A percentile compares a stretch with the other conserved stretches of the same genome.
These are phyloP conservation scores for Eucalyptus fibrosa DNA, from an alignment of 345 rosid genomes.

Conservation along the genomic window DNA sequence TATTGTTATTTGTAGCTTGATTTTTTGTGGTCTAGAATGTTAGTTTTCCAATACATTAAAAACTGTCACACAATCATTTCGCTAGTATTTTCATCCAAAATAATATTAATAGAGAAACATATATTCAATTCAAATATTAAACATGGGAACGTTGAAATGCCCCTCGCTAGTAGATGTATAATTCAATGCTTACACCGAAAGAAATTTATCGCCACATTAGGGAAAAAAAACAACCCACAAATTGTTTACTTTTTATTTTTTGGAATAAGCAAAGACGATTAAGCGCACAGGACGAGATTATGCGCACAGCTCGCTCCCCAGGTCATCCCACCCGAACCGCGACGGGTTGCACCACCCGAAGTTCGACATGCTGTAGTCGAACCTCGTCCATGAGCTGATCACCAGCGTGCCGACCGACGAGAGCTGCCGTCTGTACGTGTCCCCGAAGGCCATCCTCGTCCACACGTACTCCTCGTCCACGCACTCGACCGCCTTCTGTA, in stretches of 20 bases:
- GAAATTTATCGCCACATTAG: neutral
- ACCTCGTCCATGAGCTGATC: constrained; percentile 4
- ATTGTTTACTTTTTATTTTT: too few species aligned
- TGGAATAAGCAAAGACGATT: neutral
- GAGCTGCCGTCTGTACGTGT: neutral
- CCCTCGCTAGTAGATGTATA: neutral
- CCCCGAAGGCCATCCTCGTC: neutral
- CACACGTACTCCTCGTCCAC: neutral
- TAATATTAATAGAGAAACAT: too few species aligned
- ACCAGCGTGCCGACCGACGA: neutral
- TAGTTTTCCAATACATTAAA: too few species aligned
- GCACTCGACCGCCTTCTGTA: neutral
- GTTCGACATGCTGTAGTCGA: neutral
- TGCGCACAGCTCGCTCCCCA: neutral
- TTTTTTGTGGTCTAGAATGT: too few species aligned
- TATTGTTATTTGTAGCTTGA: too few species aligned
- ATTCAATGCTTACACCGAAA: neutral
- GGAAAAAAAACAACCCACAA: neutral
- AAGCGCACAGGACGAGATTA: too few species aligned
- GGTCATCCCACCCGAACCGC: neutral
- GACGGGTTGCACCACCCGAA: constrained; percentile 8
- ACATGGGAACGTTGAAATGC: neutral
- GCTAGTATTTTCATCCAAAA: too few species aligned
- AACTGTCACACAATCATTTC: too few species aligned
- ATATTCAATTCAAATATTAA: neutral